Conservation (phyloP, 441 rosid species). For the Corymbia citriodora region DNA sequence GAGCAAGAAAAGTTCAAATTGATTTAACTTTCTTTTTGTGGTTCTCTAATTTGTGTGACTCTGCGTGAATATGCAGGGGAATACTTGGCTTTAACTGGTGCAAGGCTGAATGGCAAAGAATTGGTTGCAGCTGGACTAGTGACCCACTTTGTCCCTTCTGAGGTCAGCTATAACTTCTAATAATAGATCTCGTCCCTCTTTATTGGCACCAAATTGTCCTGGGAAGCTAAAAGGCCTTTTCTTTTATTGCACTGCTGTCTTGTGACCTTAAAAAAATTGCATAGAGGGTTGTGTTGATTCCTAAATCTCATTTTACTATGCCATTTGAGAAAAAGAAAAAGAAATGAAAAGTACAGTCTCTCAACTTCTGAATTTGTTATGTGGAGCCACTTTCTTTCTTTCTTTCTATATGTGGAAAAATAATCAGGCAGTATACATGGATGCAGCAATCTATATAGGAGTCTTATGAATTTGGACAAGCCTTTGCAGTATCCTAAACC, state of each 20-base stretch:
- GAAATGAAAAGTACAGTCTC: background rate
- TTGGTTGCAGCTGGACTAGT: slow-evolving; percentile 72
- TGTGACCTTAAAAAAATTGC: background rate
- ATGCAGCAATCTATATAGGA: background rate
- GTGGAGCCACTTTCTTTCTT: background rate
- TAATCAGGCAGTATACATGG: background rate
- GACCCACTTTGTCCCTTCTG: slow-evolving; percentile 83
- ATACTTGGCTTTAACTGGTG: slow-evolving; percentile 78
- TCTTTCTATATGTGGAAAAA: background rate
- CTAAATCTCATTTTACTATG: background rate
- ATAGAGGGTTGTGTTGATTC: background rate
- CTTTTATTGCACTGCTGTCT: background rate
- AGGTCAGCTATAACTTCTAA: slow-evolving; percentile 29
- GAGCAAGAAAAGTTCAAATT: background rate
- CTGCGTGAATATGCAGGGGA: slow-evolving; percentile 48
- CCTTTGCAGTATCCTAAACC: background rate
- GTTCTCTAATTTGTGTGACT: background rate
- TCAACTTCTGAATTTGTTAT: background rate
- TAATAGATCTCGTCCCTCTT: background rate
- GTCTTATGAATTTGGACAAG: background rate
- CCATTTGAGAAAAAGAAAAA: background rate
- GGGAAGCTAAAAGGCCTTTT: background rate
- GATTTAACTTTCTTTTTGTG: background rate
- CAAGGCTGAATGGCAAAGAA: slow-evolving; percentile 77
- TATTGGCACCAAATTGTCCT: background rate